Evolutionary conservation across 106 monocot species (phyloP).

Genomic region (Allium cepa): DNA sequence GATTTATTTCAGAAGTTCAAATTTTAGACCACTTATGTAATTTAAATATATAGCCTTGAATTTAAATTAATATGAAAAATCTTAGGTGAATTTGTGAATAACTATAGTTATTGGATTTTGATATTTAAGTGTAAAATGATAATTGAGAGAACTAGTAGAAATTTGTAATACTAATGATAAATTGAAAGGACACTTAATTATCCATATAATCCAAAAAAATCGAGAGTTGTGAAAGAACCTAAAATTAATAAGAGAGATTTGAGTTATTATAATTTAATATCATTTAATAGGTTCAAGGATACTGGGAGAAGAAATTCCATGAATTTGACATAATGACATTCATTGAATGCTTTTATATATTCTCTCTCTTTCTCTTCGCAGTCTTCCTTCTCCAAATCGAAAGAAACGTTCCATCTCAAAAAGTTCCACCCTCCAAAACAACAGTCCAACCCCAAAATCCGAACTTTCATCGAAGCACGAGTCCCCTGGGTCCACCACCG

Average conservation of each 20-base stretch:
- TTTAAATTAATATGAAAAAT: too few species aligned
- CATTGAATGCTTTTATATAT: background rate
- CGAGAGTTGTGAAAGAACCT: constrained; percentile 8
- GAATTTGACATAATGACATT: constrained; percentile 6
- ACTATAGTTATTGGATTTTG: too few species aligned
- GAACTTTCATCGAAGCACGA: constrained; percentile 57
- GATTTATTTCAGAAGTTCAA: too few species aligned
- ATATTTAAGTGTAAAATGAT: too few species aligned
- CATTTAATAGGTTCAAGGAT: background rate
- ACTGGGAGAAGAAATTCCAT: background rate
- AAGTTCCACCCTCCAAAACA: constrained; percentile 3
- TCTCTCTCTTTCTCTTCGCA: background rate
- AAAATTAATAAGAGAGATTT: background rate
- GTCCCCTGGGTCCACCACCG: constrained; percentile 76
- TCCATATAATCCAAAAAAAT: background rate
- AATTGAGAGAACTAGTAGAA: background rate
- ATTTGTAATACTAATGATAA: background rate
- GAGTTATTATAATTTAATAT: too few species aligned
- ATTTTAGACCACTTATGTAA: too few species aligned
- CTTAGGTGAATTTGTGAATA: too few species aligned
- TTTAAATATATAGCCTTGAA: too few species aligned
- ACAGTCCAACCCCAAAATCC: background rate
- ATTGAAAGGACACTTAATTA: background rate
- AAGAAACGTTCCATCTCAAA: background rate
- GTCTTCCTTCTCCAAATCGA: too few species aligned